A percentile compares a stretch with the other conserved stretches of the same genome.
Evolutionary conservation across 768 basidiomycete species (phyloP).

Genomic region (Mycena albidolilacea): DNA sequence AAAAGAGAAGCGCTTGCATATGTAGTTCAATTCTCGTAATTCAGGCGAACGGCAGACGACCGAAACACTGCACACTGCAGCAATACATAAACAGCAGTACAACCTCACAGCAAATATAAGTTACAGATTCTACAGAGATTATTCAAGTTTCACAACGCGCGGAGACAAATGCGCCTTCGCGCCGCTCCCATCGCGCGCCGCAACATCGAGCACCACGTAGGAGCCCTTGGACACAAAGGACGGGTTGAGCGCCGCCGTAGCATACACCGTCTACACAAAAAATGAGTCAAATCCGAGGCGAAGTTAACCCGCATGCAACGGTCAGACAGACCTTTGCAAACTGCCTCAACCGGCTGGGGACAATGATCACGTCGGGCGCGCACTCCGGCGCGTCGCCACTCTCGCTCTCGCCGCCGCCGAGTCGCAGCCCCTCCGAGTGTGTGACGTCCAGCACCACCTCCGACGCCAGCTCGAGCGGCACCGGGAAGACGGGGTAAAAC

Average conservation of each 20-base stretch:
- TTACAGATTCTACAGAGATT: background rate
- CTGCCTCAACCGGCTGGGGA: conserved; percentile 91
- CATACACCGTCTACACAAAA: conserved; percentile 75
- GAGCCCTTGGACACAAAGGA: conserved; percentile 77
- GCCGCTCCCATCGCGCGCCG: conserved; percentile 30
- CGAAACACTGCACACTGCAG: too few species aligned
- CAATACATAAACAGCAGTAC: background rate
- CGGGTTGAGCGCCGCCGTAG: conserved; percentile 88
- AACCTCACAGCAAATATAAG: background rate
- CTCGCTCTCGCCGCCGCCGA: conserved; percentile 47
- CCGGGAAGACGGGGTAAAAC: conserved; percentile 96
- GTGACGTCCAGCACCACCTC: conserved; percentile 94
- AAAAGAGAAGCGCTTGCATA: too few species aligned
- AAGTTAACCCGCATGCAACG: background rate
- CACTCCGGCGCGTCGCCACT: conserved; percentile 57
- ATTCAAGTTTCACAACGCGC: conserved; percentile 16
- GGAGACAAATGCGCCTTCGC: conserved; percentile 17
- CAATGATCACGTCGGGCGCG: conserved; percentile 87
- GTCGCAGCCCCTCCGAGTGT: conserved; percentile 68
- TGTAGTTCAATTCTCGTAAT: too few species aligned
- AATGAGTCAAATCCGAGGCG: background rate
- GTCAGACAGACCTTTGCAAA: conserved; percentile 80
- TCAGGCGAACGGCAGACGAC: too few species aligned
- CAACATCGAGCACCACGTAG: conserved; percentile 64
- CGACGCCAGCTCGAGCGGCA: conserved; percentile 77